Conservation (phyloP, 2,329 filamentous ascomycete species). For the Aphanocladium album region DNA sequence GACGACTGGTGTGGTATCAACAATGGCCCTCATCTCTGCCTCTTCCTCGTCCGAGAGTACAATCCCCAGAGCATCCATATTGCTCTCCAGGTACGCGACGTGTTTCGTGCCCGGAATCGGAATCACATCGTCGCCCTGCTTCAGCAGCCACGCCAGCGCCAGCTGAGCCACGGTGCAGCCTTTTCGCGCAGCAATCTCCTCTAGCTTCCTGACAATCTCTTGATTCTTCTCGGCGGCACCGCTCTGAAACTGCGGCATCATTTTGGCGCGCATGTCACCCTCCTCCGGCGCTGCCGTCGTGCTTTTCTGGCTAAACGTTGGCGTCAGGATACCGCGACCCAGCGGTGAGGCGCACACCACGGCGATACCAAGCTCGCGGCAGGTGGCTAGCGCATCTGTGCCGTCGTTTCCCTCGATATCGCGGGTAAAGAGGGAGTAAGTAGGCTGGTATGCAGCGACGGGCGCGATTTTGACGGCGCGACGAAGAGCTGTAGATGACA, state of each 20-base stretch:
- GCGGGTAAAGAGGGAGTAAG: constrained; percentile 48
- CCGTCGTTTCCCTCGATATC: constrained; percentile 49
- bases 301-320: background rate
- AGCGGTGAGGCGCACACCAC: constrained; percentile 53
- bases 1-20: constrained; percentile 2
- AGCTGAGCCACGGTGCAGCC: constrained; percentile 48
- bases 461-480: constrained; percentile 43
- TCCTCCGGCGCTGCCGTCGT: background rate
- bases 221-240: background rate
- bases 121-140: constrained; percentile 51
- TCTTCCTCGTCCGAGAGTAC: constrained; percentile 26
- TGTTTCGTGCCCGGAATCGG: constrained; percentile 46
- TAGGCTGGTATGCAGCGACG: constrained; percentile 46
- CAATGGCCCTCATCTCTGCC: constrained; percentile 21
- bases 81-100: constrained; percentile 37
- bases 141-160: constrained; percentile 55
- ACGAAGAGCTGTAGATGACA: constrained; percentile 40
- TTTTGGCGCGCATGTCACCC: background rate
- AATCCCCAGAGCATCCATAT: constrained; percentile 28
- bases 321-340: constrained; percentile 51
- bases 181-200: constrained; percentile 45
- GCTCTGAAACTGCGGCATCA: constrained; percentile 15
- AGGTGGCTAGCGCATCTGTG: constrained; percentile 44
- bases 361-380: constrained; percentile 49
- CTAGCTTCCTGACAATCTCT: constrained; percentile 27